phyloP scores from a whole-genome alignment of 1,284 basidiomycete genomes.

The Fomitopsis pinicola region DNA sequence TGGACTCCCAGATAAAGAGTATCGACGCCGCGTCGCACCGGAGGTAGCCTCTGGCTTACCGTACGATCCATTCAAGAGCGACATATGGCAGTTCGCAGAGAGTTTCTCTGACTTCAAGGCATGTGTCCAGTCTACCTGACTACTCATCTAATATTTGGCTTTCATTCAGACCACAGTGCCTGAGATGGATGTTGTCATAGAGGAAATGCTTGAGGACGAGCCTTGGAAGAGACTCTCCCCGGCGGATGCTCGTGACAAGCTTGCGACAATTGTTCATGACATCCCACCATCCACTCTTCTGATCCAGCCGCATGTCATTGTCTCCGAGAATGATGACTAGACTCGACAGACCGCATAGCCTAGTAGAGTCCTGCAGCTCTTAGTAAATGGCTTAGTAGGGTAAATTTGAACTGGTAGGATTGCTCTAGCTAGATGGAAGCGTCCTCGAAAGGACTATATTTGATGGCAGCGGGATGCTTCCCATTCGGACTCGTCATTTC shows the following conservation, averaged over 20 bases:
- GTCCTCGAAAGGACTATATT: too few relatives aligned
- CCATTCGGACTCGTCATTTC: too few relatives aligned
- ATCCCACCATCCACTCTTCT: neutral
- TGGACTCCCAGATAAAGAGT: neutral
- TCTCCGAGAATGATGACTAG: too few relatives aligned
- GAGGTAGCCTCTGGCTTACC: neutral
- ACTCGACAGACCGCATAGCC: too few relatives aligned
- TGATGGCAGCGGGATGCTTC: too few relatives aligned
- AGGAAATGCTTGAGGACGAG: neutral
- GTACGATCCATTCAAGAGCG: neutral
- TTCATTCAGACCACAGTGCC: neutral
- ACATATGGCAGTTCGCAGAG: neutral
- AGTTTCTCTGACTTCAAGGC: neutral
- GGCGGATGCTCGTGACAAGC: neutral
- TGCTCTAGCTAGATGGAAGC: too few relatives aligned
- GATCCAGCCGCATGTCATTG: too few relatives aligned
- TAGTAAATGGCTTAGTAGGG: too few relatives aligned
- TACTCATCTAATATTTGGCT: too few relatives aligned
- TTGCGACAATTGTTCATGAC: neutral
- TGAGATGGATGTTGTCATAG: neutral
- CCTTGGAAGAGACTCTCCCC: neutral
- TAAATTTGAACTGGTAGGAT: too few relatives aligned
- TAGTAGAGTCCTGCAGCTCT: too few relatives aligned
- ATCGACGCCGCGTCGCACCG: neutral
- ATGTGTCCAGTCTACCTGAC: too few relatives aligned